A percentile compares a stretch with the other conserved stretches of the same genome.
Evolutionary conservation across 2,329 filamentous ascomycete genomes (phyloP).

Genomic region (Penicillium sclerotigenum): DNA sequence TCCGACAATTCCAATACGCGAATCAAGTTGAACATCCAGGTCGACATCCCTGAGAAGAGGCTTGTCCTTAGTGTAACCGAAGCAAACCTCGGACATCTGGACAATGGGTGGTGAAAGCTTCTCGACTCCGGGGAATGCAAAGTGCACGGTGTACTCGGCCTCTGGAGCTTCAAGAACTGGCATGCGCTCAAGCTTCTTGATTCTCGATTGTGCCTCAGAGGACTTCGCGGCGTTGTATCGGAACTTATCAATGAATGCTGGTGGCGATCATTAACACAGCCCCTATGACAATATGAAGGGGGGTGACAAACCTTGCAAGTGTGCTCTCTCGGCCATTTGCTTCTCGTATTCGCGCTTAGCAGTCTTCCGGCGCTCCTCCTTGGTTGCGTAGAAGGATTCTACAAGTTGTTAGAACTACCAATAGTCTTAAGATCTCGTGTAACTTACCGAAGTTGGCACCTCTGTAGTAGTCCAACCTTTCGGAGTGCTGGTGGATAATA

Average conservation of each 20-base stretch:
- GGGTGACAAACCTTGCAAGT: constrained; percentile 64
- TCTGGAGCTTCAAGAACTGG: constrained; percentile 86
- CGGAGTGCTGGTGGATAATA: constrained; percentile 97
- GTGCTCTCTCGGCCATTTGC: constrained; percentile 89
- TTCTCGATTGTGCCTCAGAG: constrained; percentile 94
- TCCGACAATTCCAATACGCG: constrained; percentile 97
- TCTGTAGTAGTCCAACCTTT: constrained; percentile 97
- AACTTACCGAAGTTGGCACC: constrained; percentile 76
- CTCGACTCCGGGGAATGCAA: constrained; percentile 96
- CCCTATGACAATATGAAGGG: background rate
- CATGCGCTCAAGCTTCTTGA: constrained; percentile 99
- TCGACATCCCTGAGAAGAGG: constrained; percentile 82
- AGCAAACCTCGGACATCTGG: constrained; percentile 89
- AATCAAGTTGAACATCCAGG: constrained; percentile 95
- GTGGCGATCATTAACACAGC: constrained; percentile 2
- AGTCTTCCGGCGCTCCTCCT: constrained; percentile 94
- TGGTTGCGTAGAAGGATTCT: constrained; percentile 94
- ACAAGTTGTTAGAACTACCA: constrained; percentile 19
- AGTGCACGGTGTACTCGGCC: constrained; percentile 91
- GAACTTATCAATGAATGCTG: constrained; percentile 98
- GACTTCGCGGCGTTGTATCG: constrained; percentile 98
- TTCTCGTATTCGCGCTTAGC: constrained; percentile 98
- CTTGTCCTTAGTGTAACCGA: constrained; percentile 80
- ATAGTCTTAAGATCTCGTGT: background rate
- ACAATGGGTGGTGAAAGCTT: constrained; percentile 97